Evolutionary conservation across 2,329 filamentous ascomycete species (phyloP), one percentile per base, ranked within the genome.

Genomic region (Gaeumannomyces tritici): DNA sequence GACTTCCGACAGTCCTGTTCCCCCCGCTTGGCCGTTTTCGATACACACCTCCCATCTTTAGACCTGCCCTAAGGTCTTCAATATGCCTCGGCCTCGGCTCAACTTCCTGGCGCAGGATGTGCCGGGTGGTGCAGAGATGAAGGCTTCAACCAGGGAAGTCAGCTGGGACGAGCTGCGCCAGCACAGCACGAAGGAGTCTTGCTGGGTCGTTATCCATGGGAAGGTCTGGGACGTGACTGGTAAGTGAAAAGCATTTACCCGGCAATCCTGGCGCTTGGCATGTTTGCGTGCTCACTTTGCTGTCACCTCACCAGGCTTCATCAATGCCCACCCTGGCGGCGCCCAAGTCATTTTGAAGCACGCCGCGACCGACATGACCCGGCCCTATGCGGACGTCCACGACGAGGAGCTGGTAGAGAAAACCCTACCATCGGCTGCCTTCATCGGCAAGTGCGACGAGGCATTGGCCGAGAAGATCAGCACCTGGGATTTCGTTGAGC

Each of bases 181-280:
- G n/a, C 60, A 61, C 31, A 61, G 57, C 26, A 57, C 54, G 8
- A 61, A 27, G 55, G 28, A 28, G 4, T 61, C 60, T 18, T 61
- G 60, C 55, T 57, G 60, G 60, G 31, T 57, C 13, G 55, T 42
- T 1, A 35, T 61, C 7, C 51, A 61, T 21, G 51, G 29, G 5
- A 27, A 61, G 24, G 59, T 61, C 9, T 61, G 51, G 59, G 59
- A 61, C 54, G 59, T 61, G 27, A 61, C 59, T 3, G 59, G 59
- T 61, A 56, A 56, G 59, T 26, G 15, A 9, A 1, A 9, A 35
- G n/a, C 15, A 8, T 27, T 9, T 15, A 24, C 24, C n/a, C 13
- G 27, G 24, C 24, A 26, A 7, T 60, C 35, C 51, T 28, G 58
- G 33, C 24, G 5, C 4, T 6, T 42, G 12, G 21, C 9, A 26